Evolutionary conservation across 768 basidiomycete genomes (phyloP).

Genomic region (Russula ochroleuca): DNA sequence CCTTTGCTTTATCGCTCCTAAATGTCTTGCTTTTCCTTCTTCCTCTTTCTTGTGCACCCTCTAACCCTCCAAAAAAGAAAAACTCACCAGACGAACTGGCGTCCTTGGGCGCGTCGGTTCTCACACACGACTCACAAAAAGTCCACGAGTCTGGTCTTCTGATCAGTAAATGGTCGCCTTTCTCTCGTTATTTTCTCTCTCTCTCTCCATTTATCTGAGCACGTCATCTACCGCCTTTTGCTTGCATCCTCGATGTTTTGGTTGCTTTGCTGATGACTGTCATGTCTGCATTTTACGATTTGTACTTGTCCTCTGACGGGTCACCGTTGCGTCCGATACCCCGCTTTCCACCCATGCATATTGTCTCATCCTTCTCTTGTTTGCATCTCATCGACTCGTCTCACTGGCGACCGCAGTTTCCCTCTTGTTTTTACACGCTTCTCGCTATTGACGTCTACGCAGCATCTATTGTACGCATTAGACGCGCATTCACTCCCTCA

Average conservation of each 20-base stretch:
- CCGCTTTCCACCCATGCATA: conserved; percentile 18
- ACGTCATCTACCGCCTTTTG: conserved; percentile 20
- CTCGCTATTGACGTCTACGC: conserved; percentile 32
- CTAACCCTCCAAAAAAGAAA: conserved; percentile 1
- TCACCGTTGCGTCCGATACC: conserved; percentile 18
- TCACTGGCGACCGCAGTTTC: conserved; percentile 27
- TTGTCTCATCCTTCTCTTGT: conserved; percentile 12
- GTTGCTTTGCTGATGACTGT: conserved; percentile 22
- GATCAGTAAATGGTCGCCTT: conserved; percentile 16
- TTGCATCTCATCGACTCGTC: conserved; percentile 14
- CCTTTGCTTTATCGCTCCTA: conserved; percentile 5
- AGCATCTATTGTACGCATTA: conserved; percentile 58
- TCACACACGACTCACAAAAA: conserved; percentile 8
- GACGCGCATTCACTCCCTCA: conserved; percentile 50
- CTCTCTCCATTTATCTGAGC: conserved; percentile 6
- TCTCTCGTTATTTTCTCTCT: neutral
- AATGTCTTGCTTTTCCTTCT: conserved; percentile 11
- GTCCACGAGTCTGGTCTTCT: conserved; percentile 13
- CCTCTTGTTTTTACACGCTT: conserved; percentile 28
- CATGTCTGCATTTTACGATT: conserved; percentile 17
- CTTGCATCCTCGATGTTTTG: conserved; percentile 19
- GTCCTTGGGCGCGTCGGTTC: conserved; percentile 2
- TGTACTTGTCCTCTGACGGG: conserved; percentile 8
- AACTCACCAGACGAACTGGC: neutral
- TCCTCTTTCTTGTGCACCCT: conserved; percentile 4